Base-by-base conservation (phyloP, 75 land plant genomes). In the Pinus albicaulis region DNA sequence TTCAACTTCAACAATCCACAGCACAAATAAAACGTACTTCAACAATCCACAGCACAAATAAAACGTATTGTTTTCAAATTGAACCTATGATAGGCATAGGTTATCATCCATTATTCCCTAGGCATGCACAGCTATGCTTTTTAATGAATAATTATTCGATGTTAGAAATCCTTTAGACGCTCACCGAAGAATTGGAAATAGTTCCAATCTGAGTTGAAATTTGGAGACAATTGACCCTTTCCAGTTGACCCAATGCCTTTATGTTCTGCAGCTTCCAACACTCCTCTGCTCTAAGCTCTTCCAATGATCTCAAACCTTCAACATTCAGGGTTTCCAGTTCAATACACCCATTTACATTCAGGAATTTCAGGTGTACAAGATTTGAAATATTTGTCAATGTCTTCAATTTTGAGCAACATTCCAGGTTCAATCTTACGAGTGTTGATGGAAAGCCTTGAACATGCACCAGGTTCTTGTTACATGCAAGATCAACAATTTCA, bases 181-280 rank as follows among this genome's bases (percentile, higher is more conserved):
- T 44, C 8, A 44, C 8, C 7, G 48, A 44, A 44, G 48, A 44
- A 44, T 7, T 44, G 7, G 48, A 44, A 6, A 44, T 6, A 44
- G 48, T 38, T 38, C 44, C 44, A 38, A 38, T 38, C 44, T 38
- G 44, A 3, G 44, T 38, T 2, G 44, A 38, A 41, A 41, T 41
- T 38, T 38, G 44, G 44, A 38, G 25, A 61, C 3, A 23, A 23
- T 24, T 24, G 2, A 61, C 5, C 31, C 14, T 24, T 61, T 25
- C 0, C 63, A 61, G 14, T 0, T 23, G 44, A 41, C 4, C 4
- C 63, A 61, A 14, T 7, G 28, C 63, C 15, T 61, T 14, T 24
- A 61, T 61, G 28, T 25, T 61, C 31, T 11, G 31, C 63, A 61
- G 31, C 63, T 61, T 61, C 63, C 63, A 61, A 61, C 63, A 61